Conservation (phyloP, 2,329 filamentous ascomycete species). For the Phaeosphaeria sp. region DNA sequence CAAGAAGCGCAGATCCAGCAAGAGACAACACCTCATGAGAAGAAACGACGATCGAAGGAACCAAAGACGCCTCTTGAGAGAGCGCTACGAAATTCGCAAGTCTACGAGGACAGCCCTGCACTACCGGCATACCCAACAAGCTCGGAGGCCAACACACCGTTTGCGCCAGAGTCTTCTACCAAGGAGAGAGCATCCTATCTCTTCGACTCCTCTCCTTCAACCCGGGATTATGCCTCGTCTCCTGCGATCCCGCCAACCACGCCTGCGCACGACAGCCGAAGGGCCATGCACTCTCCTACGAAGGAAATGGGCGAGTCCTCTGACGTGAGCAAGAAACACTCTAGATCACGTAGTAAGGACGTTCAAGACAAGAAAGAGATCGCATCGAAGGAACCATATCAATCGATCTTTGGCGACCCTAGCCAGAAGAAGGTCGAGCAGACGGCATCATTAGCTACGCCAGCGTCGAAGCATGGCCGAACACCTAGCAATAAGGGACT, state of each 20-base stretch:
- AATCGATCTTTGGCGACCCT: constrained; percentile 45
- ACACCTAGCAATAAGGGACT: constrained; percentile 49
- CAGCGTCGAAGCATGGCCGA: constrained; percentile 31
- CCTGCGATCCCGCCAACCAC: constrained; percentile 27
- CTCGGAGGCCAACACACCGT: constrained; percentile 26
- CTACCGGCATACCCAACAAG: constrained; percentile 30
- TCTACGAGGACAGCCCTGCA: constrained; percentile 31
- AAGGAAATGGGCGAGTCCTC: constrained; percentile 15
- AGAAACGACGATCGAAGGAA: constrained; percentile 30
- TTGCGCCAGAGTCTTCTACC: constrained; percentile 41
- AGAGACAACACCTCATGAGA: constrained; percentile 18
- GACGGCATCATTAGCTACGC: constrained; percentile 24
- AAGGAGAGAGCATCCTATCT: constrained; percentile 46
- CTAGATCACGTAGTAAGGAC: constrained; percentile 15
- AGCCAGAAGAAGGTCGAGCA: constrained; percentile 32
- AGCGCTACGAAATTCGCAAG: constrained; percentile 11
- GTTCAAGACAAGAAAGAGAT: constrained; percentile 6
- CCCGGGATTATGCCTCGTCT: constrained; percentile 40
- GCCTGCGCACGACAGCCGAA: constrained; percentile 22
- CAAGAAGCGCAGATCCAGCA: constrained; percentile 16
- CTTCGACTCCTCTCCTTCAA: constrained; percentile 48
- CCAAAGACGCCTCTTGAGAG: constrained; percentile 24
- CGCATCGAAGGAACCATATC: constrained; percentile 26
- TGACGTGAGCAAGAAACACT: constrained; percentile 13
- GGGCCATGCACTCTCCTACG: constrained; percentile 12